Evolutionary conservation across 2,329 filamentous ascomycete genomes (phyloP), one percentile per base, ranked within the genome.

Genomic region (Fusarium tjaetaba): DNA sequence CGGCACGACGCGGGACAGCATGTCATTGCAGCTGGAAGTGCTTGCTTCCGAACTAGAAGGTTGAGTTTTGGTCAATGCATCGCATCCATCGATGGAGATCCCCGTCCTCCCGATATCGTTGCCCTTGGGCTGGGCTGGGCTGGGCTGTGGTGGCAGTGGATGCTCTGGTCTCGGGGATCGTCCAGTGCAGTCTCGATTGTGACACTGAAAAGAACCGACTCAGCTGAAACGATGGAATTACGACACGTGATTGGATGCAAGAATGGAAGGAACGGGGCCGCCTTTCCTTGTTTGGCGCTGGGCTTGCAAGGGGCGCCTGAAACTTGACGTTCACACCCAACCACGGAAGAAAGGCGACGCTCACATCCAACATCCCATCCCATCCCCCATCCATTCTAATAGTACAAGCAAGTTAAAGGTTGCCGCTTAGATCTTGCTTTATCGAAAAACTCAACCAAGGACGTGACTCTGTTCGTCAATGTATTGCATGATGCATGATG

Each of bases 171-270:
- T 52, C 52, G 36, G 59, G 42, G 59, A 61, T 72, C 71, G 43
- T 61, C 60, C 48, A 57, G 28, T 64, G 34, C 24, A 68, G 68
- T 55, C 60, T 61, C 30, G 32, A 65, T 63, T 74, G 66, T 75
- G 60, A 72, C 65, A 52, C 59, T 65, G 59, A 61, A 39, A 57
- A 64, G 70, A 69, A 71, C 65, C 60, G 39, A 59, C 69, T 61
- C 75, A 77, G 75, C 75, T 77, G 75, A 77, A 69, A 74, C 60
- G 15, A 51, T 64, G 58, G 46, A 15, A 65, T 20, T 11, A 28
- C 26, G 65, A 36, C 53, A 68, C 62, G 51, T 75, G 75, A 76
- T 77, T 77, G 75, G 75, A 15, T n/a, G 6, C 13, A 14, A 11
- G 20, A 11, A 15, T 45, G 53, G 42, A 34, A 64, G 53, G 64